Evolutionary conservation across 2,329 filamentous ascomycete species (phyloP).

Genomic region (Penicillium sp.): DNA sequence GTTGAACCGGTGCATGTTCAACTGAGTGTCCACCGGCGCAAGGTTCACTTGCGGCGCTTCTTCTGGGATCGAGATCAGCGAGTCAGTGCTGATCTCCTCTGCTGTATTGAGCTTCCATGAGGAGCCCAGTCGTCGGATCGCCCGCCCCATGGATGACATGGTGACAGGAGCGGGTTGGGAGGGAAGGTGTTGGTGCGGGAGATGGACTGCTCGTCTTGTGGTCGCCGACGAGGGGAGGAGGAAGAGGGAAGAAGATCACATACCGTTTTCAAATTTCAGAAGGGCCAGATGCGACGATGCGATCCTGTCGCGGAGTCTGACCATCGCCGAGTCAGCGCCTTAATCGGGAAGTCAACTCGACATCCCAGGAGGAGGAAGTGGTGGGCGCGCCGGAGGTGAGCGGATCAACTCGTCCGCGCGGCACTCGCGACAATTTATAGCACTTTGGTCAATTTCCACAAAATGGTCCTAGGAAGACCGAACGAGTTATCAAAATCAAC

Average conservation of each 20-base stretch:
- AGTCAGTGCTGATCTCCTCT: conserved; percentile 34
- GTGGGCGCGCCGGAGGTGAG: conserved; percentile 6
- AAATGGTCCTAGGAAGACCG: neutral
- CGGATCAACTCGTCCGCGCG: conserved; percentile 4
- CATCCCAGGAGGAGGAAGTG: conserved; percentile 16
- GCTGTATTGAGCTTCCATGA: conserved; percentile 13
- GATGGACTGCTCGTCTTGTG: neutral
- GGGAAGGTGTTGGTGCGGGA: neutral
- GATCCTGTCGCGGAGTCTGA: conserved; percentile 30
- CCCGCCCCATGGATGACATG: conserved; percentile 41
- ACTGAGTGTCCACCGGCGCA: conserved; percentile 48
- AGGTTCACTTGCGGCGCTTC: conserved; percentile 46
- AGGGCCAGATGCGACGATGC: conserved; percentile 37
- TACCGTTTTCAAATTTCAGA: conserved; percentile 38
- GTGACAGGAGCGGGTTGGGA: conserved; percentile 15
- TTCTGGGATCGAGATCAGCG: conserved; percentile 30
- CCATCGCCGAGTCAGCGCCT: conserved; percentile 37
- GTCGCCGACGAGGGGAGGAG: conserved; percentile 8
- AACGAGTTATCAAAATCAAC: neutral
- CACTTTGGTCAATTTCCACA: neutral
- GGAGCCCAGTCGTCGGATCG: conserved; percentile 30
- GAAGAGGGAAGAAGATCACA: conserved; percentile 15
- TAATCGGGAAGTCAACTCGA: conserved; percentile 22
- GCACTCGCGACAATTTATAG: neutral
- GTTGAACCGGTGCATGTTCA: conserved; percentile 53